Percentiles rank a stretch among this genome's conserved stretches.
These are phyloP conservation scores for slime mould (Dictyostelium discoideum) DNA, from an alignment of 78 protist species.

Conservation along the genomic window DNA sequence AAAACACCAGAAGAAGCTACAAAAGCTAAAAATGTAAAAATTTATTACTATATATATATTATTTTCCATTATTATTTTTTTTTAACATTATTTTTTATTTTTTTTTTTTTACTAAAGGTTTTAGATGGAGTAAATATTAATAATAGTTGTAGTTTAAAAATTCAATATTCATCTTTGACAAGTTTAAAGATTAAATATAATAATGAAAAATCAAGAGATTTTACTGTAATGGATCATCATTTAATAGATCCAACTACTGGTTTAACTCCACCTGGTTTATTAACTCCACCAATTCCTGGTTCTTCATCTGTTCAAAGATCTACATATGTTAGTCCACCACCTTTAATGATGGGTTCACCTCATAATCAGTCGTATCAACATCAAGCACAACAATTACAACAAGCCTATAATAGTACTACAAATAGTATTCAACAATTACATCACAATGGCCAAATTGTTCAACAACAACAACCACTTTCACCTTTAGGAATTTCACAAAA, in stretches of 20 bases:
- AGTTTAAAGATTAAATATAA: conserved; percentile 80
- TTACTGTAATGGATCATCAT: conserved; percentile 35
- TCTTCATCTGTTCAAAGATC: conserved; percentile 2
- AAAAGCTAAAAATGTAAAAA: conserved; percentile 52
- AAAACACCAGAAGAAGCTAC: conserved; percentile 39
- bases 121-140: conserved; percentile 84
- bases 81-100: neutral
- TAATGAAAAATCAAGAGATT: conserved; percentile 79
- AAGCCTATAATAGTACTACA: neutral
- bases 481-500: neutral
- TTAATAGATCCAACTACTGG: neutral
- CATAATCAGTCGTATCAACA: neutral
- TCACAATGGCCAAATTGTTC: neutral
- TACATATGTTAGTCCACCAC: neutral
- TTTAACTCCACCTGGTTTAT: conserved; percentile 12
- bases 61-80: neutral
- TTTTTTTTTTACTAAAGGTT: neutral
- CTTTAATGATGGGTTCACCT: neutral
- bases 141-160: conserved; percentile 76
- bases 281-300: conserved; percentile 13
- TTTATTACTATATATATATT: neutral
- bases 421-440: neutral
- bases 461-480: neutral
- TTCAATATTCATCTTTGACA: conserved; percentile 79
- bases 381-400: neutral